These are phyloP conservation scores for Claviceps sp. DNA, from an alignment of 2,329 filamentous ascomycete species.

Conservation along the genomic window DNA sequence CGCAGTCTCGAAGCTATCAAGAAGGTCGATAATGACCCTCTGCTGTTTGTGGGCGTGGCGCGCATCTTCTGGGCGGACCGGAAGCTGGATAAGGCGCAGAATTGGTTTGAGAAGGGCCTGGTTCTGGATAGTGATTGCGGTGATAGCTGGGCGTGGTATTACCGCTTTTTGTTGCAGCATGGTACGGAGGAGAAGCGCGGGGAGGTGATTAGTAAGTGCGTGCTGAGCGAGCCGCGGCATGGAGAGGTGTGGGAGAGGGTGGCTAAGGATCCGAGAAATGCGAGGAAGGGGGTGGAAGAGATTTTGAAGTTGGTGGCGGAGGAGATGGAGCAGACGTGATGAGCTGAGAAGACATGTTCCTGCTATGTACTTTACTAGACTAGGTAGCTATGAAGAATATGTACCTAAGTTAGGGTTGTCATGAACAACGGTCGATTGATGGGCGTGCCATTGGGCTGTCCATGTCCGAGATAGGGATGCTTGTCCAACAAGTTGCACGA, in stretches of 20 bases:
- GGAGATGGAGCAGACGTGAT: slow-evolving; percentile 16
- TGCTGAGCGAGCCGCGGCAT: slow-evolving; percentile 74
- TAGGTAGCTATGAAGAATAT: background rate
- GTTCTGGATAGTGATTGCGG: slow-evolving; percentile 75
- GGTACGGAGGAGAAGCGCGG: slow-evolving; percentile 85
- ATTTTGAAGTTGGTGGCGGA: slow-evolving; percentile 66
- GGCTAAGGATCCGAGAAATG: slow-evolving; percentile 75
- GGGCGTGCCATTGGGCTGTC: background rate
- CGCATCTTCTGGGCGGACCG: slow-evolving; percentile 94
- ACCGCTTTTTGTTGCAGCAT: slow-evolving; percentile 82
- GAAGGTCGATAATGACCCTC: slow-evolving; percentile 85
- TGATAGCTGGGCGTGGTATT: slow-evolving; percentile 97
- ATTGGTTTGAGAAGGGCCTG: slow-evolving; percentile 95
- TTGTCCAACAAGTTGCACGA: background rate
- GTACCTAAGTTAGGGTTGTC: background rate
- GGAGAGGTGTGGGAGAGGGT: slow-evolving; percentile 85
- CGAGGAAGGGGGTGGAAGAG: slow-evolving; percentile 61
- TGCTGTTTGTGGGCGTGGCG: slow-evolving; percentile 80
- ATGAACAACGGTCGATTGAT: background rate
- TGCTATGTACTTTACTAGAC: background rate
- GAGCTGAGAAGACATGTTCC: no score
- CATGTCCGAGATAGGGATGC: background rate
- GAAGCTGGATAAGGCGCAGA: slow-evolving; percentile 82
- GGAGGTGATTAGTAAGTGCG: slow-evolving; percentile 71
- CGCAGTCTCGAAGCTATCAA: slow-evolving; percentile 89